Evolutionary conservation across 148 eudicot genomes (phyloP).

Genomic region (Rhododendron henanense): DNA sequence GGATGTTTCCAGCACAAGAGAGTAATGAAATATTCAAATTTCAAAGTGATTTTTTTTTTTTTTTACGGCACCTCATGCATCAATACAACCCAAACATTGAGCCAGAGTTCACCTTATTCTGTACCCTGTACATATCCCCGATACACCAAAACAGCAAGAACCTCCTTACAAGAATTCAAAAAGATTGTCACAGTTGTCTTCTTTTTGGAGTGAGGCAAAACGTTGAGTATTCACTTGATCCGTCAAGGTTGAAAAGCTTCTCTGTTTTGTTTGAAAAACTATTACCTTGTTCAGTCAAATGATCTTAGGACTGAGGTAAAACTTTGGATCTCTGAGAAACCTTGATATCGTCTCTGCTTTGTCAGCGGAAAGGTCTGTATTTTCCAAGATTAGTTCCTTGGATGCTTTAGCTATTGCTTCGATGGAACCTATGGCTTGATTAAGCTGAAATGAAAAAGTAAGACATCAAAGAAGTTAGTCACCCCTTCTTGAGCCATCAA

Average conservation of each 20-base stretch:
- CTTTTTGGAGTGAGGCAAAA: neutral
- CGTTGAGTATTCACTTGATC: neutral
- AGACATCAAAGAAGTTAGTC: neutral
- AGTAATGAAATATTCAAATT: too few relatives aligned
- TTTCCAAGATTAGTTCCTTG: constrained; percentile 65
- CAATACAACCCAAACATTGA: neutral
- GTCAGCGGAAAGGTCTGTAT: constrained; percentile 82
- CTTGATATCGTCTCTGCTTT: constrained; percentile 73
- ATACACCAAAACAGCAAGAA: neutral
- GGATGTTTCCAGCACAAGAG: too few relatives aligned
- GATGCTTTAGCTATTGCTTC: constrained; percentile 94
- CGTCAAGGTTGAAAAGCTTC: constrained; percentile 3
- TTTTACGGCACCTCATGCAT: neutral
- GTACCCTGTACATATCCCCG: neutral
- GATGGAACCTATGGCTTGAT: constrained; percentile 83
- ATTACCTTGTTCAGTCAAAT: constrained; percentile 26
- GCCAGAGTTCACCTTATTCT: neutral
- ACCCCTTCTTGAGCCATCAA: neutral
- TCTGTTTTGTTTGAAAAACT: neutral
- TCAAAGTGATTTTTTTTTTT: neutral
- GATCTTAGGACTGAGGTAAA: constrained; percentile 70
- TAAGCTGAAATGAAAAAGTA: constrained; percentile 62
- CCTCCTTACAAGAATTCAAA: neutral
- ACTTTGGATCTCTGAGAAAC: constrained; percentile 80
- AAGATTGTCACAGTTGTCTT: neutral